Evolutionary conservation across 1,284 basidiomycete genomes (phyloP), one percentile per base, ranked within the genome.

Genomic region (Puccinia brachypodii): DNA sequence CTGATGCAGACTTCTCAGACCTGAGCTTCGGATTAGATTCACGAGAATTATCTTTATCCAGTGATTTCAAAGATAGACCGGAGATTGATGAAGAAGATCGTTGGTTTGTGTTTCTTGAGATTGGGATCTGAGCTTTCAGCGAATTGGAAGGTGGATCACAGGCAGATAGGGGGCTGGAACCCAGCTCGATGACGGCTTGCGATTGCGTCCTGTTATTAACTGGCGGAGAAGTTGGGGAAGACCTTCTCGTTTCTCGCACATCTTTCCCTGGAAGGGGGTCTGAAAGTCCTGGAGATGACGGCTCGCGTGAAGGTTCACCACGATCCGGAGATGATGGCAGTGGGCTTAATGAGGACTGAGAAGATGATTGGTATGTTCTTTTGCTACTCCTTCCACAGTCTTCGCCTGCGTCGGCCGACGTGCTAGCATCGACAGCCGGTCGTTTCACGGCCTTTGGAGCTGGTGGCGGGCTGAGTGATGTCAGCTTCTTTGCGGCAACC

Each of bases 401-500:
- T 19, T 68, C n/a, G 14, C 25, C 38, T 36, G 64, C 25, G 4
- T 44, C 69, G 1, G 42, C 47, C 14, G 9, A 31, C 14, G 42
- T 8, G 62, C 33, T 40, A 16, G 16, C 19, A 44, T 40, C 38
- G 22, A 74, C n/a, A 25, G 72, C 33, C 3, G 53, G 33, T 25
- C 44, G 69, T 72, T 72, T 72, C 3, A 50, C 11, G 22, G 7
- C 28, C 44, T 50, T 47, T 19, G 25, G 19, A 25, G 36, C 11
- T 25, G 50, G 50, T 25, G 31, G 42, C 6, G 53, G 72, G 36
- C 69, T 72, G 33, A 72, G 69, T 22, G 69, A 72, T 28, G 69
- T 42, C 6, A 53, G 33, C 69, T 25, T 50, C 13, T 25, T n/a
- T 38, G 13, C 11, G 62, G 40, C 62, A 13, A 2, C 16, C 31